Percentiles rank a stretch among this genome's conserved stretches.
Evolutionary conservation across 257 asterid species (phyloP).

Genomic region (Henckelia pumila): DNA sequence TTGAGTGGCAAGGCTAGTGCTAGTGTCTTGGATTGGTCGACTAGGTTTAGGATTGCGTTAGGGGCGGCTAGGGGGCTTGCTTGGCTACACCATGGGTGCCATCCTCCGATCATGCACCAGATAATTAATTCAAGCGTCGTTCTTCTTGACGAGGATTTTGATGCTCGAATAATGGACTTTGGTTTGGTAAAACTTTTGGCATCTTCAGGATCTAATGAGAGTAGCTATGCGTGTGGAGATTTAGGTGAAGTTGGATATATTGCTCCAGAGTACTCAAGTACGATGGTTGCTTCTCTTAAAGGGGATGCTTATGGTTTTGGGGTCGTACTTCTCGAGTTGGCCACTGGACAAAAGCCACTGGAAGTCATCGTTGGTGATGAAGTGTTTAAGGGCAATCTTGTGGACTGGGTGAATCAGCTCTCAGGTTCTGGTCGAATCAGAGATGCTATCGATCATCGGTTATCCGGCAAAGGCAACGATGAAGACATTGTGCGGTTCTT

Average conservation of each 20-base stretch:
- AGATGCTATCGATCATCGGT: slow-evolving; percentile 44
- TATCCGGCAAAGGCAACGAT: slow-evolving; percentile 47
- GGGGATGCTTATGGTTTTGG: slow-evolving; percentile 84
- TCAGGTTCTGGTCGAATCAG: slow-evolving; percentile 35
- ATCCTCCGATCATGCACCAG: slow-evolving; percentile 59
- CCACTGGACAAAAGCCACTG: slow-evolving; percentile 56
- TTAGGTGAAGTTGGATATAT: slow-evolving; percentile 78
- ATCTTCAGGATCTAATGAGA: slow-evolving; percentile 53
- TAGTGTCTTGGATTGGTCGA: slow-evolving; percentile 45
- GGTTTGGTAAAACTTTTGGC: slow-evolving; percentile 64
- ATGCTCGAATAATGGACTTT: slow-evolving; percentile 61
- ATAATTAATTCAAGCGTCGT: slow-evolving; percentile 54
- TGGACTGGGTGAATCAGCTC: slow-evolving; percentile 59
- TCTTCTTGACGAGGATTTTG: slow-evolving; percentile 60
- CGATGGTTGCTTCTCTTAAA: slow-evolving; percentile 65
- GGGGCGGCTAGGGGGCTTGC: slow-evolving; percentile 73
- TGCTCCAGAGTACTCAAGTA: slow-evolving; percentile 76
- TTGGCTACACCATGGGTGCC: slow-evolving; percentile 78
- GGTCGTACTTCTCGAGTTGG: slow-evolving; percentile 70
- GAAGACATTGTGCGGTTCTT: slow-evolving; percentile 48
- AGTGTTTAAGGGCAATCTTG: slow-evolving; percentile 53
- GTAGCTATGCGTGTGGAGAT: slow-evolving; percentile 53
- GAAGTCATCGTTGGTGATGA: slow-evolving; percentile 42
- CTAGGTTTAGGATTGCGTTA: slow-evolving; percentile 44
- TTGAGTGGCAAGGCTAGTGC: slow-evolving; percentile 31